Evolutionary conservation across 257 asterid genomes (phyloP).

Genomic region (Oldenlandia corymbosa): DNA sequence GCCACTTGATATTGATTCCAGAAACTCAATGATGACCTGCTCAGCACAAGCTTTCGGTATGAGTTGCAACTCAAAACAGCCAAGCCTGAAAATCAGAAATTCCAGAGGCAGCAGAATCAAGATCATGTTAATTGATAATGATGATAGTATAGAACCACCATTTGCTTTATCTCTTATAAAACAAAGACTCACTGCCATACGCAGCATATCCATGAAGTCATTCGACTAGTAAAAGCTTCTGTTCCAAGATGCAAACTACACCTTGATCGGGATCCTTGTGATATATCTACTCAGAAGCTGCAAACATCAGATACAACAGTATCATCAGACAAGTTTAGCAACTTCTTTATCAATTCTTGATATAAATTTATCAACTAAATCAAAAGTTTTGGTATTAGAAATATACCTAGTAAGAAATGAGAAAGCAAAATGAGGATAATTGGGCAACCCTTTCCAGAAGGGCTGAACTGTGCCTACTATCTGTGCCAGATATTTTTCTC

Average conservation of each 20-base stretch:
- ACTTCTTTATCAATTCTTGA: too few relatives aligned
- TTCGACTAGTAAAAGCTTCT: not conserved
- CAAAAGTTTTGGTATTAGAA: not conserved
- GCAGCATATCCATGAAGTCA: not conserved
- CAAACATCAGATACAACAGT: not conserved
- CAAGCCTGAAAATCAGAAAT: not conserved
- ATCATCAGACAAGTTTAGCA: not conserved
- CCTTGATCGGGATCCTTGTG: not conserved
- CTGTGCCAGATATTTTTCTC: slow-evolving; percentile 14
- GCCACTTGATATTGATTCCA: not conserved
- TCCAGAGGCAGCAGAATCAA: not conserved
- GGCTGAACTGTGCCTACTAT: not conserved
- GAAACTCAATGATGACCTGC: not conserved
- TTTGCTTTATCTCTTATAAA: not conserved
- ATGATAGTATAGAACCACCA: not conserved
- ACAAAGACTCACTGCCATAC: not conserved
- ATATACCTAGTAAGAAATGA: slow-evolving; percentile 8
- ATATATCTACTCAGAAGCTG: slow-evolving; percentile 7
- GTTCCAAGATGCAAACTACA: slow-evolving; percentile 3
- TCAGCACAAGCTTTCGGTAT: not conserved
- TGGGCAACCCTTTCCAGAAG: not conserved
- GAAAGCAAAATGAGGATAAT: not conserved
- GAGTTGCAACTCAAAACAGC: not conserved
- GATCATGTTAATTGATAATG: not conserved
- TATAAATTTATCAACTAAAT: not conserved